Conservation (phyloP, 2,329 filamentous ascomycete genomes). For the Calonectria naviculata region DNA sequence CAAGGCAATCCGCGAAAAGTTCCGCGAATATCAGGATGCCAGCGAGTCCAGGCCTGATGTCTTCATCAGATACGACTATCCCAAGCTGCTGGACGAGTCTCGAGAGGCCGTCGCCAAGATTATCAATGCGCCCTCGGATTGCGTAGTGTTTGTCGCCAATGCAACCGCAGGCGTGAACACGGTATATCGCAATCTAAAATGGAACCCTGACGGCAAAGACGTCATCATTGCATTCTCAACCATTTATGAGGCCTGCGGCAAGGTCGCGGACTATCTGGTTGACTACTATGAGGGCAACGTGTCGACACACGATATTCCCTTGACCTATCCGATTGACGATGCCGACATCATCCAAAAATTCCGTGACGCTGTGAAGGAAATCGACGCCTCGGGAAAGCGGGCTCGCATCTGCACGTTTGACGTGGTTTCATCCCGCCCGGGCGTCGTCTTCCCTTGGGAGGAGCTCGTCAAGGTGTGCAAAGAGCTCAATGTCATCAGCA, state of each 20-base stretch:
- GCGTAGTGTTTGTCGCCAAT: slow-evolving; percentile 83
- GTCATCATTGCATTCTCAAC: slow-evolving; percentile 83
- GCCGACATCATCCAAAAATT: slow-evolving; percentile 73
- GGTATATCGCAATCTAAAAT: slow-evolving; percentile 80
- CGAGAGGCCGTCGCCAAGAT: slow-evolving; percentile 74
- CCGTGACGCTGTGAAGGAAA: slow-evolving; percentile 63
- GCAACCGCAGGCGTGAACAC: slow-evolving; percentile 84
- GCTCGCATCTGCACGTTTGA: slow-evolving; percentile 79
- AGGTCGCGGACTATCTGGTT: slow-evolving; percentile 75
- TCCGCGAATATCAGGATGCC: slow-evolving; percentile 73
- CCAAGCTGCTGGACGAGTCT: slow-evolving; percentile 72
- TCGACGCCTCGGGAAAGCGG: slow-evolving; percentile 67
- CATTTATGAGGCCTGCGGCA: slow-evolving; percentile 82
- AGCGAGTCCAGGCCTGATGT: slow-evolving; percentile 77
- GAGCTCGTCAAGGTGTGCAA: slow-evolving; percentile 71
- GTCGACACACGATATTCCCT: slow-evolving; percentile 63
- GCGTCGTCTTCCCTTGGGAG: slow-evolving; percentile 84
- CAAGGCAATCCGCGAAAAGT: slow-evolving; percentile 65
- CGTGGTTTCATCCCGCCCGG: slow-evolving; percentile 81
- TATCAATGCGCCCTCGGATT: slow-evolving; percentile 73
- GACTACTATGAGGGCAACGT: slow-evolving; percentile 68
- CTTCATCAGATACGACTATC: slow-evolving; percentile 79
- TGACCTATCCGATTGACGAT: slow-evolving; percentile 78
- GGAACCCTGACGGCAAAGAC: slow-evolving; percentile 76
- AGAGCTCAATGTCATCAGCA: slow-evolving; percentile 74